phyloP scores from a whole-genome alignment of 257 asterid species.

The Solanum phureja region DNA sequence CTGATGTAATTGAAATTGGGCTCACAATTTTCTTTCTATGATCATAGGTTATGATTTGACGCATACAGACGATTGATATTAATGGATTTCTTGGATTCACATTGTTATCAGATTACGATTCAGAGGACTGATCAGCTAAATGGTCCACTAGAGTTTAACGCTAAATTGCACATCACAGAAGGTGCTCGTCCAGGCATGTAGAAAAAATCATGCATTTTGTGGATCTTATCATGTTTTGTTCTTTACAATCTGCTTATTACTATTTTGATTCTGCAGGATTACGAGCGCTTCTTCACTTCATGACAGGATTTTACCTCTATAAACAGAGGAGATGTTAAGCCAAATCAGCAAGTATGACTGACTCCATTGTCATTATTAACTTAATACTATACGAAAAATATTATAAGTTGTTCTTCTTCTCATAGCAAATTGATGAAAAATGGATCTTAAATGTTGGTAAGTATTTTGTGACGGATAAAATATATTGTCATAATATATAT shows the following conservation, averaged over 20 bases:
- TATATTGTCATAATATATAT: too few relatives aligned
- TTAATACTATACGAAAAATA: too few relatives aligned
- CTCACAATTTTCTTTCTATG: not conserved
- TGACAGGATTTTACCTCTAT: conserved; percentile 80
- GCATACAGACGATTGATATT: not conserved
- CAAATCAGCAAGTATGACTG: conserved; percentile 57
- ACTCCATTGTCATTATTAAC: not conserved
- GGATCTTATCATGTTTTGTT: not conserved
- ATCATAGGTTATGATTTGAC: not conserved
- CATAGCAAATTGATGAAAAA: too few relatives aligned
- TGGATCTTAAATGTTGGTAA: too few relatives aligned
- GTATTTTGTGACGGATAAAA: too few relatives aligned
- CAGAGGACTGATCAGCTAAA: conserved; percentile 74
- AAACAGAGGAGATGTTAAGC: conserved; percentile 89
- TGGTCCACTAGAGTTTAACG: conserved; percentile 80
- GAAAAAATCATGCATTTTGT: conserved; percentile 1
- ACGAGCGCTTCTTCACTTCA: conserved; percentile 95
- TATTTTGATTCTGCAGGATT: conserved; percentile 41
- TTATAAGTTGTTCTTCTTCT: too few relatives aligned
- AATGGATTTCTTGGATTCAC: not conserved
- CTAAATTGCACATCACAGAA: conserved; percentile 72
- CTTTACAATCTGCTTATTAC: conserved; percentile 4
- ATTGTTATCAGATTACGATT: conserved; percentile 66
- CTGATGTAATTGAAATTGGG: conserved; percentile 45
- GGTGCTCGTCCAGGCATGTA: conserved; percentile 87